Conservation (phyloP, 176 grass and related monocot species). For the Oryza coarctata region DNA sequence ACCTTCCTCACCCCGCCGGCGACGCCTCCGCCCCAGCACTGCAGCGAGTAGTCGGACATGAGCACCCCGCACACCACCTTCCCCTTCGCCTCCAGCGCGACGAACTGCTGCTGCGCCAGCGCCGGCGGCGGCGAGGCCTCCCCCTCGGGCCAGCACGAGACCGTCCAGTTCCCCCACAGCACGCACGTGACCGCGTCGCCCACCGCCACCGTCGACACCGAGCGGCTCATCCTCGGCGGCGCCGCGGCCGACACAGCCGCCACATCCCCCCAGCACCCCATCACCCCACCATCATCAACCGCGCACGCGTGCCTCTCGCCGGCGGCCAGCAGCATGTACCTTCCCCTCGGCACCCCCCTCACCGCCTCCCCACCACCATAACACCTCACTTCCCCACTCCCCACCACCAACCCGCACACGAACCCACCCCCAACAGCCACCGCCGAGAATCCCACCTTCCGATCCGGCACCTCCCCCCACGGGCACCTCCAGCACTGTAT, state of each 20-base stretch:
- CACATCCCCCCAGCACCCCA: constrained; percentile 69
- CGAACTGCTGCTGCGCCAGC: constrained; percentile 52
- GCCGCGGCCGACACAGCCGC: constrained; percentile 33
- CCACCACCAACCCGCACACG: constrained; percentile 62
- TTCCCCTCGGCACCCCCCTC: constrained; percentile 41
- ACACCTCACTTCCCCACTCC: constrained; percentile 50
- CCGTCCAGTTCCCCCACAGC: constrained; percentile 58
- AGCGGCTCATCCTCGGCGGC: constrained; percentile 1
- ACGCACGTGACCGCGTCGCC: constrained; percentile 67
- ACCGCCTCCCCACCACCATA: constrained; percentile 36
- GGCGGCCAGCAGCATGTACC: constrained; percentile 49
- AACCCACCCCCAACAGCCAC: constrained; percentile 64
- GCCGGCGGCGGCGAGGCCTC: constrained; percentile 29
- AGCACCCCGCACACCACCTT: constrained; percentile 70
- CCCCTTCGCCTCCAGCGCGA: constrained; percentile 66
- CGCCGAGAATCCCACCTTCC: constrained; percentile 37
- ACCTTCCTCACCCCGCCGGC: constrained; percentile 36
- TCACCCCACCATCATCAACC: not conserved
- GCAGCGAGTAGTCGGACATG: constrained; percentile 76
- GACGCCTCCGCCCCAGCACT: constrained; percentile 67
- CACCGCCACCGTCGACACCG: constrained; percentile 53
- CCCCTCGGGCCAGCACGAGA: constrained; percentile 59
- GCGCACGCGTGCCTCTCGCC: constrained; percentile 77
- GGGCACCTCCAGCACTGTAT: constrained; percentile 78
- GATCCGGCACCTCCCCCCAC: not conserved